Percentiles rank a stretch among this genome's conserved stretches.
phyloP scores from a whole-genome alignment of 768 basidiomycete species.

The Lactifluus hygrophoroides region DNA sequence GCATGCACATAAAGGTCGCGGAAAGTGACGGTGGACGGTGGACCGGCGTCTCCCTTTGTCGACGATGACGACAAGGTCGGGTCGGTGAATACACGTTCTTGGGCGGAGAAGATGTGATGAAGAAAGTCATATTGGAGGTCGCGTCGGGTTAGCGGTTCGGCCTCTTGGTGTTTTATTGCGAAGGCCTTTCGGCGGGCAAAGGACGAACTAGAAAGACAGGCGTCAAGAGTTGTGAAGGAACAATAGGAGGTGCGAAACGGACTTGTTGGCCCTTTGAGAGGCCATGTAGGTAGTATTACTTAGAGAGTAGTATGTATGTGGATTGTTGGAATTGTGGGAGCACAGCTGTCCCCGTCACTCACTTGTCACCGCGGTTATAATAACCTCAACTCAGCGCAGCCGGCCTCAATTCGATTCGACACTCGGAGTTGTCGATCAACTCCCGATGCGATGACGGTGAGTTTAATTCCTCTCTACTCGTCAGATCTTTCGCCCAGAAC shows the following conservation, averaged over 20 bases:
- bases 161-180: slow-evolving; percentile 46
- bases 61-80: slow-evolving; percentile 41
- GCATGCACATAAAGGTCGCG: slow-evolving; percentile 41
- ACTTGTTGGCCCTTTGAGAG: slow-evolving; percentile 18
- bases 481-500: neutral
- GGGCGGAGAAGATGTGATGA: slow-evolving; percentile 34
- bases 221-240: neutral
- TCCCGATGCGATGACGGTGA: too few relatives aligned
- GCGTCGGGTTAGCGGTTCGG: slow-evolving; percentile 53
- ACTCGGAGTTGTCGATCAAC: neutral
- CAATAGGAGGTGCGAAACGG: neutral
- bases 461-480: neutral
- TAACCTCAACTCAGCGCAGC: neutral
- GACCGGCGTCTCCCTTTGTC: slow-evolving; percentile 21
- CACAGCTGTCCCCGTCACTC: too few relatives aligned
- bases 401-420: neutral
- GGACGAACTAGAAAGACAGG: slow-evolving; percentile 32
- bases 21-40: slow-evolving; percentile 32
- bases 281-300: slow-evolving; percentile 10
- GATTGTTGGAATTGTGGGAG: neutral
- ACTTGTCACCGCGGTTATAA: neutral
- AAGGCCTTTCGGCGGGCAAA: slow-evolving; percentile 36
- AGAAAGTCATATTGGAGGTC: slow-evolving; percentile 59
- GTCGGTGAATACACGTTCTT: slow-evolving; percentile 51
- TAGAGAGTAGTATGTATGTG: neutral